These are phyloP conservation scores for Colletotrichum cuscutae DNA, from an alignment of 2,329 filamentous ascomycete genomes.

Conservation along the genomic window DNA sequence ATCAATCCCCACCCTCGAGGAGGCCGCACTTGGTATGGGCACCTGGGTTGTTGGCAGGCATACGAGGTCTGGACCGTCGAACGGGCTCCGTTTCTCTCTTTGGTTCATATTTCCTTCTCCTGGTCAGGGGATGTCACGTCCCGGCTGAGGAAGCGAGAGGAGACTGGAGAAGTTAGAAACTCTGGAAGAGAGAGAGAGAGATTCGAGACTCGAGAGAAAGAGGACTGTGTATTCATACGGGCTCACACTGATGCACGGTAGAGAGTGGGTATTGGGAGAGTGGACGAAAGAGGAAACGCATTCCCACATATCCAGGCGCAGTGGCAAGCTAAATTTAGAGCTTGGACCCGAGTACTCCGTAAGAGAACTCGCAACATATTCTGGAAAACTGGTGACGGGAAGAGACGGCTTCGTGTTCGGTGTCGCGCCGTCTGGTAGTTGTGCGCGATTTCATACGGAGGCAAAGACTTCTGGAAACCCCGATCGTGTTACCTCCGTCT, in stretches of 20 bases:
- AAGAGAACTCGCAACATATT: too few relatives aligned
- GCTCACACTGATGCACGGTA: not conserved
- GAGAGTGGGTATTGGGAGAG: not conserved
- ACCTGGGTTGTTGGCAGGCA: not conserved
- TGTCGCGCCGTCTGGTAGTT: not conserved
- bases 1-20: conserved; percentile 11
- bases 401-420: not conserved
- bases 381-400: not conserved
- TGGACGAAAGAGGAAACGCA: not conserved
- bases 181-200: too few relatives aligned
- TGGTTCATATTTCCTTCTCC: conserved; percentile 21
- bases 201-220: not conserved
- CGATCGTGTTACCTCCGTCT: too few relatives aligned
- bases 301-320: conserved; percentile 11
- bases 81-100: not conserved
- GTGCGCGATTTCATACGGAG: too few relatives aligned
- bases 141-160: not conserved
- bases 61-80: conserved; percentile 16
- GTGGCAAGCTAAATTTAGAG: conserved; percentile 5
- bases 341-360: not conserved
- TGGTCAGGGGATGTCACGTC: not conserved
- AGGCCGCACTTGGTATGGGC: conserved; percentile 7
- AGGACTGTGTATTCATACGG: not conserved
- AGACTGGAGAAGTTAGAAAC: too few relatives aligned
- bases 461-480: too few relatives aligned